Evolutionary conservation across 441 rosid species (phyloP).

Genomic region (Jatropha podagrica): DNA sequence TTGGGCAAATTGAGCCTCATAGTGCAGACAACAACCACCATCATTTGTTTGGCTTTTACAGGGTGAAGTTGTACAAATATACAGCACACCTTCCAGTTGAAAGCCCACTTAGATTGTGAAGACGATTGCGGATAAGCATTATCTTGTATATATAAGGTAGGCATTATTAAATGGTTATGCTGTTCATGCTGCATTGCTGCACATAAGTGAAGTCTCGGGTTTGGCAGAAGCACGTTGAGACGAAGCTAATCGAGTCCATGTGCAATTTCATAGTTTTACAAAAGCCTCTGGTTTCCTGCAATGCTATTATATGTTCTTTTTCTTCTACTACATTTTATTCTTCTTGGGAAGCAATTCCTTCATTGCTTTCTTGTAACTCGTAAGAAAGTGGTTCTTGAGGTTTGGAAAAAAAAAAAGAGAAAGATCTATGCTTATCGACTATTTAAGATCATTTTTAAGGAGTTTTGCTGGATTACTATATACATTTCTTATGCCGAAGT

Average conservation of each 20-base stretch:
- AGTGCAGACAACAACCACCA: conserved; percentile 18
- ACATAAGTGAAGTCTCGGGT: not conserved
- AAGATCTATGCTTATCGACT: not conserved
- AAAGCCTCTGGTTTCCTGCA: conserved; percentile 46
- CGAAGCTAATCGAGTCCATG: conserved; percentile 51
- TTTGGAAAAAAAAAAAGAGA: conserved; percentile 3
- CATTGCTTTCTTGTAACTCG: conserved; percentile 26
- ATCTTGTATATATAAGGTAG: conserved; percentile 24
- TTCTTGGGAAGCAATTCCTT: conserved; percentile 32
- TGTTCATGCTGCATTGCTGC: conserved; percentile 5
- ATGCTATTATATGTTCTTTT: not conserved
- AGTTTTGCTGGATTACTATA: too few relatives aligned
- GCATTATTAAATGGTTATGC: conserved; percentile 9
- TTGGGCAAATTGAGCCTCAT: conserved; percentile 31
- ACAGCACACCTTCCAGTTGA: conserved; percentile 47
- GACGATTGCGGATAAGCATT: conserved; percentile 32
- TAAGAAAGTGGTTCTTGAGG: conserved; percentile 24
- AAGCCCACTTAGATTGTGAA: conserved; percentile 29
- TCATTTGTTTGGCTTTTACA: conserved; percentile 38
- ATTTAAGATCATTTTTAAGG: too few relatives aligned
- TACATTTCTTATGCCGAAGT: too few relatives aligned
- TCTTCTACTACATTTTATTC: conserved; percentile 17
- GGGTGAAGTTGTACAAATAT: conserved; percentile 85
- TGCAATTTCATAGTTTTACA: conserved; percentile 31
- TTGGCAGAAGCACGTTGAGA: conserved; percentile 56